These are phyloP conservation scores for Phytopythium montanum DNA, from an alignment of 352 stramenopile genomes.

Conservation along the genomic window DNA sequence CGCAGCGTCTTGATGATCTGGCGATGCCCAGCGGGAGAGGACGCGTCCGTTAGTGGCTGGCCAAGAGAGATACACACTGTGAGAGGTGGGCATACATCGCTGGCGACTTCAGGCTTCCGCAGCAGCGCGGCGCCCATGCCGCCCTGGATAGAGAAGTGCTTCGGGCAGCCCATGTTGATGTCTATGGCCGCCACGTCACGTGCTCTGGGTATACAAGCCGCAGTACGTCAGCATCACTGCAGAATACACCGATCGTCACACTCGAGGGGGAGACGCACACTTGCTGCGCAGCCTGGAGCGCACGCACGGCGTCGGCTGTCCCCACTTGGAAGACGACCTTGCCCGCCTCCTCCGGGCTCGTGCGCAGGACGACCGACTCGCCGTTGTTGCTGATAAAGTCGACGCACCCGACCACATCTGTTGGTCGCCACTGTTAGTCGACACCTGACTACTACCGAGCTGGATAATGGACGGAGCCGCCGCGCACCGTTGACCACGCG, in stretches of 20 bases:
- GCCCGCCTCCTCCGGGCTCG: conserved; percentile 69
- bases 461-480: too few relatives aligned
- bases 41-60: not conserved
- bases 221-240: not conserved
- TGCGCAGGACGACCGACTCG: conserved; percentile 86
- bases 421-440: not conserved
- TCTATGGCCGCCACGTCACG: conserved; percentile 89
- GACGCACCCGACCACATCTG: conserved; percentile 68
- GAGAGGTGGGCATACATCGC: conserved; percentile 42
- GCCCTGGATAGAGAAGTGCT: conserved; percentile 91
- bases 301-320: conserved; percentile 69
- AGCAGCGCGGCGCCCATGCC: conserved; percentile 91
- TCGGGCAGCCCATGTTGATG: conserved; percentile 95
- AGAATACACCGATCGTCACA: not conserved
- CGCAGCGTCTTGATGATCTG: conserved; percentile 83
- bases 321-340: conserved; percentile 91
- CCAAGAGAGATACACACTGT: not conserved
- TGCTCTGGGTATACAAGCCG: conserved; percentile 23
- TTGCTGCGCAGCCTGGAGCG: conserved; percentile 69
- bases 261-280: conserved; percentile 43
- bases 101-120: conserved; percentile 84
- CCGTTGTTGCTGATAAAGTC: conserved; percentile 89
- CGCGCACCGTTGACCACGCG: conserved; percentile 78
- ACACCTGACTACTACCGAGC: not conserved
- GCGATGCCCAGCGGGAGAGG: not conserved